These are phyloP conservation scores for Ceratobasidium sp. DNA, from an alignment of 1,284 basidiomycete species.

Conservation along the genomic window DNA sequence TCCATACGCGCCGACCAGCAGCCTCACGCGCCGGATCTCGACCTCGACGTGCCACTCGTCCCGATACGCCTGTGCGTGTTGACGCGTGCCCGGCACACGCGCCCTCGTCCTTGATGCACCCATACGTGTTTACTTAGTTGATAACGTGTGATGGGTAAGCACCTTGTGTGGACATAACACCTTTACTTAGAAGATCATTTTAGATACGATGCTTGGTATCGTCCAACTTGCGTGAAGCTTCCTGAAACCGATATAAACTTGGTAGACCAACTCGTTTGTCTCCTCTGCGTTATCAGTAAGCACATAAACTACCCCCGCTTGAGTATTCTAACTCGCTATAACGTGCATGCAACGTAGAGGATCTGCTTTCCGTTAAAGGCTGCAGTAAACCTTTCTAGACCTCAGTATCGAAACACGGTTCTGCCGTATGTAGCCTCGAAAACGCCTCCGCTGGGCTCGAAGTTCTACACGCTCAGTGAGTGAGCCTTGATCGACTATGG, in stretches of 20 bases:
- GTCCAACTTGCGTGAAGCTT: constrained; percentile 83
- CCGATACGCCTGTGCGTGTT: too few species aligned
- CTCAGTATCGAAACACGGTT: constrained; percentile 88
- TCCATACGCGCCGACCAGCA: too few species aligned
- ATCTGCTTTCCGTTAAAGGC: constrained; percentile 62
- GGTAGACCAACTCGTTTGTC: constrained; percentile 89
- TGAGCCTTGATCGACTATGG: constrained; percentile 44
- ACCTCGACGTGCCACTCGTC: too few species aligned
- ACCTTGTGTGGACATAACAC: too few species aligned
- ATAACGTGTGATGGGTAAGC: too few species aligned
- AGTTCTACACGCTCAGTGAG: constrained; percentile 7
- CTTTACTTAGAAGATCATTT: too few species aligned
- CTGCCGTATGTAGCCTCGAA: constrained; percentile 78
- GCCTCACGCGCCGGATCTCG: too few species aligned
- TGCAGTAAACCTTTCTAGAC: constrained; percentile 84
- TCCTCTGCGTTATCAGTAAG: constrained; percentile 78
- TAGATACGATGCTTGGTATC: constrained; percentile 92
- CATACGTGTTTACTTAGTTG: too few species aligned
- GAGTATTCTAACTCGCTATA: constrained; percentile 54
- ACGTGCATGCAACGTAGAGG: constrained; percentile 83
- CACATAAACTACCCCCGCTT: not conserved
- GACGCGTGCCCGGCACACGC: too few species aligned
- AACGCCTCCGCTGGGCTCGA: constrained; percentile 45
- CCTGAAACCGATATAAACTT: constrained; percentile 82
- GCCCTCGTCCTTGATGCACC: too few species aligned